Conservation (phyloP, 2,329 filamentous ascomycete genomes). For the Penicillium sp. region DNA sequence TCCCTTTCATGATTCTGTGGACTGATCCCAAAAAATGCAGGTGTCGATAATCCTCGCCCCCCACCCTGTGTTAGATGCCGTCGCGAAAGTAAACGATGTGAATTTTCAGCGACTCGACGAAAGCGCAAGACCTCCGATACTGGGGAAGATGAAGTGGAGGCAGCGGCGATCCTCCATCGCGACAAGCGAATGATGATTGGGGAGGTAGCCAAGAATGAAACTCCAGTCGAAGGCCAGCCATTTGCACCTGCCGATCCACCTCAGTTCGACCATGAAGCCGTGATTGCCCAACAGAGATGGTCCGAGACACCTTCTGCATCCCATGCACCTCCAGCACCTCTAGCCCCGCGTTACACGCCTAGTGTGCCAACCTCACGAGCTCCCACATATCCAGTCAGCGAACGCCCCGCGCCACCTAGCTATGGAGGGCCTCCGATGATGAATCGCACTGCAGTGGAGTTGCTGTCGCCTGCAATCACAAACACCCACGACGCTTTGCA, state of each 20-base stretch:
- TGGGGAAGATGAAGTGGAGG: slow-evolving; percentile 39
- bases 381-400: slow-evolving; percentile 25
- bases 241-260: slow-evolving; percentile 27
- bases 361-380: slow-evolving; percentile 24
- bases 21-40: slow-evolving; percentile 27
- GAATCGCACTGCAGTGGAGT: slow-evolving; percentile 58
- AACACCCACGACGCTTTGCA: slow-evolving; percentile 91
- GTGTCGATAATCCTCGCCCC: slow-evolving; percentile 87
- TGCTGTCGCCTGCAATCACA: slow-evolving; percentile 69
- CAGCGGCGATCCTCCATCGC: slow-evolving; percentile 41
- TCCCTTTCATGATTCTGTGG: slow-evolving; percentile 6
- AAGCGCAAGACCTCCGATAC: slow-evolving; percentile 73
- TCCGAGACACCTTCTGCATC: slow-evolving; percentile 22
- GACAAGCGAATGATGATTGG: slow-evolving; percentile 53
- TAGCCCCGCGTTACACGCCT: slow-evolving; percentile 28
- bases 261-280: slow-evolving; percentile 23
- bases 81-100: slow-evolving; percentile 93
- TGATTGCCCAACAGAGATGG: slow-evolving; percentile 31
- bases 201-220: slow-evolving; percentile 39
- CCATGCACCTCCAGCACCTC: slow-evolving; percentile 17
- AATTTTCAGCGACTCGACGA: slow-evolving; percentile 88
- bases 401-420: slow-evolving; percentile 22
- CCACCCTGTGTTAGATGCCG: slow-evolving; percentile 92
- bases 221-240: slow-evolving; percentile 25
- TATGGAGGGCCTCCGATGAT: slow-evolving; percentile 55